Evolutionary conservation across 1,284 basidiomycete species (phyloP).

Genomic region (Sanghuangporus sanghuang): DNA sequence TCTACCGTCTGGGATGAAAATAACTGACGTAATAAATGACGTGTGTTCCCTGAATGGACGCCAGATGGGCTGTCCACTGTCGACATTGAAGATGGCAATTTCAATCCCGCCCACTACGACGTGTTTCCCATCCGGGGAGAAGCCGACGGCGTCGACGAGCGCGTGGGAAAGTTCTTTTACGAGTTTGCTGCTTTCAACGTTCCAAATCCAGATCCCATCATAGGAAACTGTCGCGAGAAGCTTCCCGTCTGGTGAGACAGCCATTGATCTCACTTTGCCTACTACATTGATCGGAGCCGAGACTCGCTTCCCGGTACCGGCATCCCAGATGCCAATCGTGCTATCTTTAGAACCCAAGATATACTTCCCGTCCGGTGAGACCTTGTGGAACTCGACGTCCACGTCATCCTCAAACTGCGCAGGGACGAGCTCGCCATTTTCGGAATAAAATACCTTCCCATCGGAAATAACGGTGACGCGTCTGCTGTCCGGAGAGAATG

Average conservation of each 20-base stretch:
- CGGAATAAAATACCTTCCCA: too few relatives aligned
- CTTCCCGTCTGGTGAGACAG: neutral
- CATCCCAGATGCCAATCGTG: neutral
- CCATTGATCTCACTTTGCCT: too few relatives aligned
- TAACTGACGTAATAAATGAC: too few relatives aligned
- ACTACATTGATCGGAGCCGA: constrained; percentile 15
- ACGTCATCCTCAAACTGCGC: too few relatives aligned
- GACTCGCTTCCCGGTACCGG: too few relatives aligned
- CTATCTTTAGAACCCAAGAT: constrained; percentile 19
- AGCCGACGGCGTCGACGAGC: neutral
- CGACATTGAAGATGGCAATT: neutral
- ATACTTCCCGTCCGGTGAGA: neutral
- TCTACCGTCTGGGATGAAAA: too few relatives aligned
- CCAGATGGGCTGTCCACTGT: neutral
- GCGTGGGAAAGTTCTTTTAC: neutral
- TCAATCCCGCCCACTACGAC: neutral
- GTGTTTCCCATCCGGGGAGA: neutral
- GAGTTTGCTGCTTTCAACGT: neutral
- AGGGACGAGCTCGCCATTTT: constrained; percentile 39
- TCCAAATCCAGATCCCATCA: too few relatives aligned
- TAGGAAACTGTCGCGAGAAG: neutral
- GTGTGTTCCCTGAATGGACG: neutral
- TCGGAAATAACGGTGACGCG: too few relatives aligned
- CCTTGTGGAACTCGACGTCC: too few relatives aligned
- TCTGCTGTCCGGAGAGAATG: constrained; percentile 14